phyloP scores from a whole-genome alignment of 2,329 filamentous ascomycete genomes.

The Colletotrichum higginsianum region DNA sequence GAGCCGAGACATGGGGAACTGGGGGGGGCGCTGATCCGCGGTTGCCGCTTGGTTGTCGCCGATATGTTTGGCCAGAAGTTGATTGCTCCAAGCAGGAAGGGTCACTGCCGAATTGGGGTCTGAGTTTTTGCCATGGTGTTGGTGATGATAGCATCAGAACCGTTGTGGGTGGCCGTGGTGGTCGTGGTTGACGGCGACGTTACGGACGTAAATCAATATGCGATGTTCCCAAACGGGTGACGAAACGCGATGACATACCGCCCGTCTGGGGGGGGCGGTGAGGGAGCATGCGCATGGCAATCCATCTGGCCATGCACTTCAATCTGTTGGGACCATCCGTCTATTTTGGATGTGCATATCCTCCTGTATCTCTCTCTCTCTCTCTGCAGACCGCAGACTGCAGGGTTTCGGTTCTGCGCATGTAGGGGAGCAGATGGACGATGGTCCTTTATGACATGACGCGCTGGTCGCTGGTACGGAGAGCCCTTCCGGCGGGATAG shows the following conservation, averaged over 20 bases:
- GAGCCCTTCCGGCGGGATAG: too few species aligned
- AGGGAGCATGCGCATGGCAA: neutral
- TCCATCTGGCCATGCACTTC: too few species aligned
- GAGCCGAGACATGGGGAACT: constrained; percentile 19
- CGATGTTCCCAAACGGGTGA: neutral
- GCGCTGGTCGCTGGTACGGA: too few species aligned
- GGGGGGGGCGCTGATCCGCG: constrained; percentile 15
- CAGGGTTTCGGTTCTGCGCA: neutral
- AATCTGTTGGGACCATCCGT: neutral
- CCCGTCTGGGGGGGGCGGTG: constrained; percentile 6
- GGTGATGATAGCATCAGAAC: too few species aligned
- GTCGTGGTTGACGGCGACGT: neutral
- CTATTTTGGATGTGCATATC: neutral
- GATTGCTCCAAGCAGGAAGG: neutral
- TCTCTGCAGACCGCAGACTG: too few species aligned
- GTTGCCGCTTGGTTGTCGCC: neutral
- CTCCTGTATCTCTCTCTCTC: neutral
- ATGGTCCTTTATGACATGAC: too few species aligned
- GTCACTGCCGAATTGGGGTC: too few species aligned
- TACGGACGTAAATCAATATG: constrained; percentile 29
- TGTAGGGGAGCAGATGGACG: neutral
- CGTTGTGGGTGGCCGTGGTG: too few species aligned
- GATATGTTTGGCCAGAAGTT: neutral
- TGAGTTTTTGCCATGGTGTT: neutral
- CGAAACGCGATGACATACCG: neutral